phyloP scores from a whole-genome alignment of 306 rosid genomes.

The Dicorynia guianensis region DNA sequence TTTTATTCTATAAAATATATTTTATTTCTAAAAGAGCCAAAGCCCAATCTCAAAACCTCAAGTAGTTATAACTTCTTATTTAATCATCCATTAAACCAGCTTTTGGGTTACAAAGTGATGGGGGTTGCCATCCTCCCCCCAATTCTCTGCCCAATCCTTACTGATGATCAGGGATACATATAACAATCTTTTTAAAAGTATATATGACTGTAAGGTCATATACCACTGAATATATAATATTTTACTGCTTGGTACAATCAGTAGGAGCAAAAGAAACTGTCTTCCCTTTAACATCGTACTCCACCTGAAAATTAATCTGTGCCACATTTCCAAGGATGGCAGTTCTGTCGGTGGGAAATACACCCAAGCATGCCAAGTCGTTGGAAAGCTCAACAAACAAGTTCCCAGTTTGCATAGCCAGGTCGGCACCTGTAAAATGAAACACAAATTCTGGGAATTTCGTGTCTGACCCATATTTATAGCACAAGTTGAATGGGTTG shows the following conservation, averaged over 20 bases:
- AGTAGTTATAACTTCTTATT: too few species aligned
- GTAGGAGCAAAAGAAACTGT: constrained; percentile 37
- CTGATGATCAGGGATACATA: too few species aligned
- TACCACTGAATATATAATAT: too few species aligned
- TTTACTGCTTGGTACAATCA: constrained; percentile 22
- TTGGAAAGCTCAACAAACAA: not conserved
- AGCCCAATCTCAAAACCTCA: too few species aligned
- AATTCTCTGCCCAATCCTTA: too few species aligned
- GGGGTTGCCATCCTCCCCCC: too few species aligned
- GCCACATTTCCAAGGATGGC: constrained; percentile 36
- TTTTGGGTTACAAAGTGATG: too few species aligned
- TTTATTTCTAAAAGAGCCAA: too few species aligned
- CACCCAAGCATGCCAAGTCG: not conserved
- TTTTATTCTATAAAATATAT: too few species aligned
- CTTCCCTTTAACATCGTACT: constrained; percentile 34
- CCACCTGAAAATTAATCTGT: constrained; percentile 23
- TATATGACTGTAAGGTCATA: too few species aligned
- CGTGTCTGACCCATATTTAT: not conserved
- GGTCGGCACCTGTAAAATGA: constrained; percentile 19
- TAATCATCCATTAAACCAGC: too few species aligned
- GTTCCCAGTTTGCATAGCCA: not conserved
- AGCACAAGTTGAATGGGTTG: not conserved
- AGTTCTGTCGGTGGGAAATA: not conserved
- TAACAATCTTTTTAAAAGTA: too few species aligned
- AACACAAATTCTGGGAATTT: not conserved